These are phyloP conservation scores for Bombardia bombarda DNA, from an alignment of 495 filamentous ascomycete species.

Conservation along the genomic window DNA sequence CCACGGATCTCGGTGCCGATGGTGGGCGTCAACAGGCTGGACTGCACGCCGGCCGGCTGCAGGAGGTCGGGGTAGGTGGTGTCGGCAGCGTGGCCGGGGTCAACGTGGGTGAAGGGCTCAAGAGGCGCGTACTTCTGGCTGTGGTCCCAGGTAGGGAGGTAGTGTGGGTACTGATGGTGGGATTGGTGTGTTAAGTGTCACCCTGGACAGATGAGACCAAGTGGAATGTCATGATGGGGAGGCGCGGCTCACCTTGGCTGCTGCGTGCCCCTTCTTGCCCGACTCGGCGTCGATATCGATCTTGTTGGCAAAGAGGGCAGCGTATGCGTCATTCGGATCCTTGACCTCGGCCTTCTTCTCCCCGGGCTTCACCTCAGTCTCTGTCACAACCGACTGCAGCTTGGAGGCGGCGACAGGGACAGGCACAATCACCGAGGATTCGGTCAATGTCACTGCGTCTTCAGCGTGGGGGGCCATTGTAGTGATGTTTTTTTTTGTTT, in stretches of 20 bases:
- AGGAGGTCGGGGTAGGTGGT: neutral
- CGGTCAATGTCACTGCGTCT: neutral
- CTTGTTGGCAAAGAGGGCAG: too few species aligned
- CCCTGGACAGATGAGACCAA: neutral
- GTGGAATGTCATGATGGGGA: neutral
- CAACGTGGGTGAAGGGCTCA: neutral
- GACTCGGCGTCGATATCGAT: too few species aligned
- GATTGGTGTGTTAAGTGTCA: neutral
- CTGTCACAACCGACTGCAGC: neutral
- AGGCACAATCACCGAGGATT: neutral
- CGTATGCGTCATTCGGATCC: too few species aligned
- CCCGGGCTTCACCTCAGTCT: neutral
- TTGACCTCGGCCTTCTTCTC: neutral
- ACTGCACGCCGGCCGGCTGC: neutral
- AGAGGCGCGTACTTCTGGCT: neutral
- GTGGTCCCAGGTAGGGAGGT: constrained; percentile 2
- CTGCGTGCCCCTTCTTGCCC: neutral
- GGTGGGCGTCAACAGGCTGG: neutral
- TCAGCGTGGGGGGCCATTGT: constrained; percentile 1
- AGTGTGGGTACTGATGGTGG: constrained; percentile 1
- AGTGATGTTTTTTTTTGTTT: too few species aligned
- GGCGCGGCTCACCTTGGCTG: neutral
- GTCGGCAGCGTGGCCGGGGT: neutral
- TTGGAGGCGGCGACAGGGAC: neutral
- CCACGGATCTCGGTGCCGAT: neutral